phyloP scores from a whole-genome alignment of 1,139 yeast genomes.

The Taphrina communis region DNA sequence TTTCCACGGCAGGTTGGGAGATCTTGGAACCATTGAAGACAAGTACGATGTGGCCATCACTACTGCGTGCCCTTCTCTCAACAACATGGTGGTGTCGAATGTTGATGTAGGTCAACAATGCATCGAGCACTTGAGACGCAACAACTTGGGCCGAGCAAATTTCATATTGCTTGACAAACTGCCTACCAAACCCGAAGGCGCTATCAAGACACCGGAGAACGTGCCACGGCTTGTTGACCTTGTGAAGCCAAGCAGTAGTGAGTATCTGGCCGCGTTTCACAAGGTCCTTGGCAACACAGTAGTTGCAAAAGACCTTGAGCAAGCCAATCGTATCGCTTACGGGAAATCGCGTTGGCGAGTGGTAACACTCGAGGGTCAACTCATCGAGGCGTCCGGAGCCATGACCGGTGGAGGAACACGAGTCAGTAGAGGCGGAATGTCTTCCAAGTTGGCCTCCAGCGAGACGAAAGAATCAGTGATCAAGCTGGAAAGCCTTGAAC shows the following conservation, averaged over 20 bases:
- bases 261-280: conserved; percentile 85
- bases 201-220: conserved; percentile 74
- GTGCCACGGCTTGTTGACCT: conserved; percentile 86
- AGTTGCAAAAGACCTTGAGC: conserved; percentile 77
- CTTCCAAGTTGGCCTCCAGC: conserved; percentile 51
- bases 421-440: conserved; percentile 69
- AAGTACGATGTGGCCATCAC: conserved; percentile 91
- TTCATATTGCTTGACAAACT: conserved; percentile 81
- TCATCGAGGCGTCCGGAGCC: conserved; percentile 94
- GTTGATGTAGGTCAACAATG: conserved; percentile 94
- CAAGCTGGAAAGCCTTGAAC: conserved; percentile 63
- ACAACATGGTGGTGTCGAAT: conserved; percentile 91
- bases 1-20: conserved; percentile 78
- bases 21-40: conserved; percentile 84
- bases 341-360: conserved; percentile 82
- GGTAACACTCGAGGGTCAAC: conserved; percentile 88
- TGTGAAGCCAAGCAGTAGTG: conserved; percentile 67
- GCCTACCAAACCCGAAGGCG: conserved; percentile 64
- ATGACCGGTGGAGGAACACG: conserved; percentile 94
- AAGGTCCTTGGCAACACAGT: conserved; percentile 84
- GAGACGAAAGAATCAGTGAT: conserved; percentile 65
- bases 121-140: conserved; percentile 81
- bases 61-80: conserved; percentile 90
- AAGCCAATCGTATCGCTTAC: conserved; percentile 88
- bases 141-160: conserved; percentile 85